A percentile compares a stretch with the other conserved stretches of the same genome.
Evolutionary conservation across 2,329 filamentous ascomycete genomes (phyloP).

Genomic region (Colletotrichum somersetense): DNA sequence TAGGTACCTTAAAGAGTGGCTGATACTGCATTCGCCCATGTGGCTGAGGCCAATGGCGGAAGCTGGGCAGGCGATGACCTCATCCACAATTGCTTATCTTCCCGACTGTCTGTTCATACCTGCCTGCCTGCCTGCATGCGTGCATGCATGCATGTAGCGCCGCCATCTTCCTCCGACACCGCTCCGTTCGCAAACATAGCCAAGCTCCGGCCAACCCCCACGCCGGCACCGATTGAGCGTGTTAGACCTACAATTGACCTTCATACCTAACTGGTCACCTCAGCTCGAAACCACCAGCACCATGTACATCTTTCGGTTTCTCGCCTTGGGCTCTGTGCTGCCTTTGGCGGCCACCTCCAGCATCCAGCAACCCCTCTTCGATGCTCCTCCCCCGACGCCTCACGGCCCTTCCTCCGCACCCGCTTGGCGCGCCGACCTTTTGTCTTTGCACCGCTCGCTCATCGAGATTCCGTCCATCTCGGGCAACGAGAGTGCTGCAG

Average conservation of each 20-base stretch:
- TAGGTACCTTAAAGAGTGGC: slow-evolving; percentile 34
- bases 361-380: slow-evolving; percentile 36
- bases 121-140: background rate
- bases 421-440: slow-evolving; percentile 64
- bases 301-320: slow-evolving; percentile 28
- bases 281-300: slow-evolving; percentile 1
- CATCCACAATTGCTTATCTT: slow-evolving; percentile 11
- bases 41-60: slow-evolving; percentile 32
- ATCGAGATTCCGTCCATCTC: slow-evolving; percentile 80
- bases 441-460: slow-evolving; percentile 81
- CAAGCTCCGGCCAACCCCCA: slow-evolving; percentile 6
- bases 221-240: slow-evolving; percentile 17
- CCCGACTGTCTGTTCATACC: background rate
- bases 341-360: slow-evolving; percentile 29
- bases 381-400: slow-evolving; percentile 17
- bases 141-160: background rate
- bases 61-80: slow-evolving; percentile 30
- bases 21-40: slow-evolving; percentile 1
- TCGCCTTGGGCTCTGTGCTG: slow-evolving; percentile 27
- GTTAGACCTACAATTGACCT: background rate
- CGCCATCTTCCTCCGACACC: slow-evolving; percentile 33
- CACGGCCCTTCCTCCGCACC: slow-evolving; percentile 43
- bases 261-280: background rate
- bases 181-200: slow-evolving; percentile 32
- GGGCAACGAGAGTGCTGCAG: slow-evolving; percentile 76